Evolutionary conservation across 768 basidiomycete genomes (phyloP), one percentile per base, ranked within the genome.

Genomic region (Mycena kentingensis): DNA sequence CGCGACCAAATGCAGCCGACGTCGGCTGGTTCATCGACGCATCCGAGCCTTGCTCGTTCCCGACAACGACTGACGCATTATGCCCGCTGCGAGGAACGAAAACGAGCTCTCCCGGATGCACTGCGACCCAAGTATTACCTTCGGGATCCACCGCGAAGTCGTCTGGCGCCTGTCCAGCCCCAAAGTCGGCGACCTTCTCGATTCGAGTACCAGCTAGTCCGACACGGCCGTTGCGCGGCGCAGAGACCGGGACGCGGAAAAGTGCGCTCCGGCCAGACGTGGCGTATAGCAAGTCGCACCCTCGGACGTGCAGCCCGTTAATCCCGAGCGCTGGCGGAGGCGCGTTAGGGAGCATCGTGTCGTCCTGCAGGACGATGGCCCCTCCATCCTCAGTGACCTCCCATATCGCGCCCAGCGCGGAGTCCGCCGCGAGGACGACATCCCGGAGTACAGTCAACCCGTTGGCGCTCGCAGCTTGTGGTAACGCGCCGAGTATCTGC

Each of bases 51-150:
- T 32, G 2, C 12, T 31, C 13, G 32, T 46, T 35, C n/a, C 54
- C 54, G 8, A 27, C 45, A 15, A 24, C 45, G 4, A 32, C 22
- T 38, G 24, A 51, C 5, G 25, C 29, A 15, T 39, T 46, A 22
- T 32, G 22, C 32, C 32, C 32, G n/a, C n/a, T 34, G 32, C 32
- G 32, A n/a, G 1, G 18, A 18, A 52, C 1, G 4, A 56, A 35
- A 11, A n/a, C 26, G 34, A 56, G 6, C 21, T 29, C 47, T 26
- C 50, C 50, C 0, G 55, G 46, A 16, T 56, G 55, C 27, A 46
- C 41, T 6, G 50, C 25, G 12, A 48, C 45, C 54, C 54, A 56
- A 5, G 49, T 50, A 4, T 50, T 34, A 3, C 55, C 55, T 22
- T 25, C 1, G 2, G 18, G 1, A 19, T 56, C 55, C 2, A 56